These are phyloP conservation scores for Talaromyces amestolkiae DNA, from an alignment of 2,329 filamentous ascomycete genomes.

Conservation along the genomic window DNA sequence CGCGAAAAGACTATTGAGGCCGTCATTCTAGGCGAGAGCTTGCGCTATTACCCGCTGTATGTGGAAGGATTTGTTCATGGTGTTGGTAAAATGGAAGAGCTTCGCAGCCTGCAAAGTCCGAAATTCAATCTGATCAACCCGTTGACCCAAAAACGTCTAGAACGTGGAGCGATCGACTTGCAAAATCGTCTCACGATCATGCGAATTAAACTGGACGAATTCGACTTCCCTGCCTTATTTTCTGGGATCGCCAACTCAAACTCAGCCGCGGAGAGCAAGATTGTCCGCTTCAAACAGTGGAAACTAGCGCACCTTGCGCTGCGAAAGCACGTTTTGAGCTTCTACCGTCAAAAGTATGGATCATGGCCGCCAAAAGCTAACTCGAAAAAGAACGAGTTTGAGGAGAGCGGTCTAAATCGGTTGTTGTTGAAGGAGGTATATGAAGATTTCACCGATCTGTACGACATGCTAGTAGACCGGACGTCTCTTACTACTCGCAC, in stretches of 20 bases:
- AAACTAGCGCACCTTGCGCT: conserved; percentile 70
- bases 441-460: conserved; percentile 78
- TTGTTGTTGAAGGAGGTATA: conserved; percentile 79
- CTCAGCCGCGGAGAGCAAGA: conserved; percentile 70
- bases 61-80: conserved; percentile 90
- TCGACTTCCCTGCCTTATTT: conserved; percentile 88
- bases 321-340: conserved; percentile 67
- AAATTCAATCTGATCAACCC: conserved; percentile 69
- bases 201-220: conserved; percentile 73
- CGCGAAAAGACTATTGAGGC: conserved; percentile 87
- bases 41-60: conserved; percentile 79
- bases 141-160: conserved; percentile 73
- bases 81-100: conserved; percentile 75
- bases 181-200: conserved; percentile 68
- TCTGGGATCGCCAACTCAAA: conserved; percentile 83
- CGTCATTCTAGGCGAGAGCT: conserved; percentile 81
- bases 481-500: conserved; percentile 73
- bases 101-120: conserved; percentile 66
- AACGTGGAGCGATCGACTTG: conserved; percentile 77
- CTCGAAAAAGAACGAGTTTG: conserved; percentile 87
- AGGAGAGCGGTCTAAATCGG: conserved; percentile 81
- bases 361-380: conserved; percentile 87
- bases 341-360: conserved; percentile 68
- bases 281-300: conserved; percentile 83
- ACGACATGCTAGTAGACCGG: conserved; percentile 84